Base-by-base conservation (phyloP, 169 alveolate genomes). In the Cryptosporidium ryanae region DNA sequence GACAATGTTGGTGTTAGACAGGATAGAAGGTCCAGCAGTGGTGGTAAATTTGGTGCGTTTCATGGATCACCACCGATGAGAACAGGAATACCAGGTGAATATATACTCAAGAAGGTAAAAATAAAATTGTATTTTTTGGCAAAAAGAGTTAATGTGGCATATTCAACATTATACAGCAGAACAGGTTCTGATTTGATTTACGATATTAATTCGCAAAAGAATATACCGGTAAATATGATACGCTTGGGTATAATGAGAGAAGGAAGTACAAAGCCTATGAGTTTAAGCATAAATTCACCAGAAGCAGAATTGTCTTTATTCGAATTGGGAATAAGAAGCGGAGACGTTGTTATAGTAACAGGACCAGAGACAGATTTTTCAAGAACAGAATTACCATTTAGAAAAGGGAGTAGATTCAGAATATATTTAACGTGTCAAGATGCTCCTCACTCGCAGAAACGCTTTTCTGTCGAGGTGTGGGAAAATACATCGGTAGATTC, bases 381-480 rank as follows among this genome's bases (percentile, higher is more conserved):
- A 23, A 76, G 50, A 23, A 76, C 87, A 4, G 76, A 55, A 17
- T 46, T 76, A 29, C 87, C 87, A 10, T 59, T 76, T 59, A 76
- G 87, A 61, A 55, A 55, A 43, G 87, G 87, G 38, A 59, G 65
- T 44, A 55, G 71, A 18, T 76, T 76, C 25, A 76, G 50, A 63
- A 76, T 76, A 13, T 61, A 76, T 44, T n/a, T 76, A 32, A 76
- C 59, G 7, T 76, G 87, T 32, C 71, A 59, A 15, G 87, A 76
- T 55, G 71, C 68, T 23, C 87, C 87, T 32, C 87, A 76, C 21
- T 76, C 87, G 21, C 68, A 61, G 46, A 76, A 76, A 29, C 48
- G 87, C n/a, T 76, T 76, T 76, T 76, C 87, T 34, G 71, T 76
- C 5, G 68, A 55, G 17, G 68, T 76, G 38, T 76, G 87, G 87